Base-by-base conservation (phyloP, 768 basidiomycete genomes). In the Hygrophorus russula region DNA sequence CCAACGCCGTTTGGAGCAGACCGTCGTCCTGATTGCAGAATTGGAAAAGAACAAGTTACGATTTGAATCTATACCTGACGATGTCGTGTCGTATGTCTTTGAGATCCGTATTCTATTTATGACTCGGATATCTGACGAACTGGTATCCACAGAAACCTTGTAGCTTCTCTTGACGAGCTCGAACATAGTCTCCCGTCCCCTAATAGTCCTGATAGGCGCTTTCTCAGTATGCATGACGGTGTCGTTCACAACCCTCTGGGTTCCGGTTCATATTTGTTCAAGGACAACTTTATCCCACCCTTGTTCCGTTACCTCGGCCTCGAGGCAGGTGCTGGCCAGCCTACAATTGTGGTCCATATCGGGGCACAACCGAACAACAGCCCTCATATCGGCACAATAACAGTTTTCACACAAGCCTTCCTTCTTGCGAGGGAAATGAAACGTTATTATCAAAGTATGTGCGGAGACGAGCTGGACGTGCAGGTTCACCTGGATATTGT, bases 341-440 rank as follows among this genome's bases (percentile, higher is more conserved):
- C 36, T 32, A 39, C 30, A 32, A 13, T 47, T 19, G 14, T 51
- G 24, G 42, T 58, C 18, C 56, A 59, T 30, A 51, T 59, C 32
- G 56, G 58, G 32, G 56, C 58, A 14, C 61, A 63, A 41, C 61
- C 61, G 8, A 63, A 63, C 47, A 61, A 56, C 47, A 52, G 51
- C 41, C 59, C 59, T 8, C 59, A 62, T 41, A 49, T 49, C 0
- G 61, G 59, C 3, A 62, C 58, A 6, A 52, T 62, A 28, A 42
- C 55, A 39, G 51, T 48, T 9, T 59, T 61, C 42, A 40, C 53
- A 24, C 39, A 54, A 4, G 57, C 55, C 2, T 59, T 61, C 49
- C 27, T 54, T 42, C 36, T 59, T n/a, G 57, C 54, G 3, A 39
- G 43, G 5, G 47, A 49, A 10, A 46, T 60, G 45, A 45, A 51